Evolutionary conservation across 1,139 yeast species (phyloP), one percentile per base, ranked within the genome.

Genomic region (Protomyces macrosporus): DNA sequence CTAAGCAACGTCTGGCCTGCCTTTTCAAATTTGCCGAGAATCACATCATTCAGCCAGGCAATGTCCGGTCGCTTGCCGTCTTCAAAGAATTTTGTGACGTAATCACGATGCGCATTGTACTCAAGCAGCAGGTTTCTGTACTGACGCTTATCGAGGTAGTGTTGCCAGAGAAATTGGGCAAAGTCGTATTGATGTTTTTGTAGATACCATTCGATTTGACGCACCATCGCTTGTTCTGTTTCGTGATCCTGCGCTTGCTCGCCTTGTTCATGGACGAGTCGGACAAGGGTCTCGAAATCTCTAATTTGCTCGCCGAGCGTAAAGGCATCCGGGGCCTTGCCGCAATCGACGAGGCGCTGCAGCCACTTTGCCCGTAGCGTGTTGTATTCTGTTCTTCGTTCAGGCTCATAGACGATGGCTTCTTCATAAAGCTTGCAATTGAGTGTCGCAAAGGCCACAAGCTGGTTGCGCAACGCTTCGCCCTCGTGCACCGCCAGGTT

Each of bases 21-120:
- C 2, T 73, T 71, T 3, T 66, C 67, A 71, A 80, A 87, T 4
- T 84, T 78, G 3, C 76, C 78, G 67, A 81, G 83, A 45, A 82
- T 72, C 23, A 89, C 73, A 65, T 86, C 82, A 65, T 84, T 80
- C 45, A 90, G 85, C 97, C 97, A 90, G 0, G 90, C 81, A 55
- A 89, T 80, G 53, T 80, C 76, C 3, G 83, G 82, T 60, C 84
- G 82, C 65, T 80, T 78, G 5, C 78, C 72, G 48, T 80, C 77
- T 60, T 73, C 70, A 66, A 90, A 81, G 71, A 84, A 90, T 67
- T 75, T 74, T 39, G 81, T 77, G 64, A 89, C 75, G 69, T 76
- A 82, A 3, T 75, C 73, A 48, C 81, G 77, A 69, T 84, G 82
- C 51, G 81, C 79, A 10, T 84, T 82, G 71, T 86, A 87, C 42